These are phyloP conservation scores for Moesziomyces antarcticus DNA, from an alignment of 1,284 basidiomycete species.

Conservation along the genomic window DNA sequence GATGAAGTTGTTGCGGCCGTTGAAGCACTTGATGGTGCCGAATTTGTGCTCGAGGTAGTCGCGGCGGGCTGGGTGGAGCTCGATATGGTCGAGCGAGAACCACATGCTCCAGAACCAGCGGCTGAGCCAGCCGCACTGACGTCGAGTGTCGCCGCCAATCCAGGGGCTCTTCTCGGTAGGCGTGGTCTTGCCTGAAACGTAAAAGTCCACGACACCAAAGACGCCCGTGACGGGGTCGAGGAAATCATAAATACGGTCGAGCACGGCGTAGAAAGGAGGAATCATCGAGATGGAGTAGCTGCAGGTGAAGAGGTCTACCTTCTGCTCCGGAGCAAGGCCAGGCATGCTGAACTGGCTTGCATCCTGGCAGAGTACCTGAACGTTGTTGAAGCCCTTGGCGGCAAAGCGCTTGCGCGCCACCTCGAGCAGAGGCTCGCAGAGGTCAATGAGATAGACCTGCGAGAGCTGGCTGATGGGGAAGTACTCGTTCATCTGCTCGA, in stretches of 20 bases:
- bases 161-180: constrained; percentile 71
- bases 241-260: constrained; percentile 79
- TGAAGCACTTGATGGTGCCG: constrained; percentile 76
- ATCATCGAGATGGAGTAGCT: constrained; percentile 71
- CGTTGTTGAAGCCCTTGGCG: constrained; percentile 78
- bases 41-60: constrained; percentile 85
- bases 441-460: constrained; percentile 79
- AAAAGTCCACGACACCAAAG: constrained; percentile 82
- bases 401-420: constrained; percentile 78
- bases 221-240: constrained; percentile 77
- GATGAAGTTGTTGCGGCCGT: constrained; percentile 79
- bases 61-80: constrained; percentile 74
- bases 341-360: constrained; percentile 78
- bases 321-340: constrained; percentile 51
- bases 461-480: constrained; percentile 70
- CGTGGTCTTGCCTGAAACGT: constrained; percentile 76
- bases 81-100: constrained; percentile 83
- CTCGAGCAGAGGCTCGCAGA: constrained; percentile 80
- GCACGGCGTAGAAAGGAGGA: constrained; percentile 76
- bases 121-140: constrained; percentile 78
- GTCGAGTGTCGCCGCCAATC: constrained; percentile 77
- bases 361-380: constrained; percentile 80
- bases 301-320: constrained; percentile 67
- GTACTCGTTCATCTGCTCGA: constrained; percentile 82
- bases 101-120: constrained; percentile 76